Conservation (phyloP, 1,139 yeast genomes). For the Chernovozyma aurita region DNA sequence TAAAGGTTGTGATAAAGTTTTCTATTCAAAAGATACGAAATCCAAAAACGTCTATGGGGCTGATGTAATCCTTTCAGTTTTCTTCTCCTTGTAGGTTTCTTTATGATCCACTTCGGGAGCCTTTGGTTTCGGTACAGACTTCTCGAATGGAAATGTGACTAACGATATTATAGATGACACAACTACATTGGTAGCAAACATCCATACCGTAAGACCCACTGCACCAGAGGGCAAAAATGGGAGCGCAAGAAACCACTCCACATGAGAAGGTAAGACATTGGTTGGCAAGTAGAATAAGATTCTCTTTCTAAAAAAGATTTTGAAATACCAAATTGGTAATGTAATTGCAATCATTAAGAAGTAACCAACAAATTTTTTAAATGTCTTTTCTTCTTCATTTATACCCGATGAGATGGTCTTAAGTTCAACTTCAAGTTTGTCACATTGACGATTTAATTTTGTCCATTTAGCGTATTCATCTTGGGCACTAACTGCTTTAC, state of each 20-base stretch:
- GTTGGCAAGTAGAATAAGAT: conserved; percentile 61
- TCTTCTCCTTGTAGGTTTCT: no score
- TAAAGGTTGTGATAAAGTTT: no score
- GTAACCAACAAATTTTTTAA: conserved; percentile 28
- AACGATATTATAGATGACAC: conserved; percentile 24
- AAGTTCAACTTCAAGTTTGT: conserved; percentile 52
- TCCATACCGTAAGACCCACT: conserved; percentile 51
- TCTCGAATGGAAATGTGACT: conserved; percentile 25
- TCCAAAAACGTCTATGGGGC: no score
- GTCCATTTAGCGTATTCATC: conserved; percentile 98
- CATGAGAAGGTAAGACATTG: conserved; percentile 50
- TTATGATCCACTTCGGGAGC: no score
- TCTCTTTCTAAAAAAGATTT: conserved; percentile 53
- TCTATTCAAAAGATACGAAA: no score
- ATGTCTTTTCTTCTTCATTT: conserved; percentile 29
- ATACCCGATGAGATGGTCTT: conserved; percentile 36
- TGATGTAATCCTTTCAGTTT: no score
- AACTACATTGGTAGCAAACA: conserved; percentile 35
- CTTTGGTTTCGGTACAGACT: conserved; percentile 20
- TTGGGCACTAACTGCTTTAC: conserved; percentile 72
- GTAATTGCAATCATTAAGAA: conserved; percentile 28
- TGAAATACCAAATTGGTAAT: conserved; percentile 46
- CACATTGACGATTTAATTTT: conserved; percentile 71
- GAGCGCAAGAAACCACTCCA: conserved; percentile 56
- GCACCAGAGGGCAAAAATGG: conserved; percentile 59